Base-by-base conservation (phyloP, 2,329 filamentous ascomycete genomes). In the Aureobasidium namibiae region DNA sequence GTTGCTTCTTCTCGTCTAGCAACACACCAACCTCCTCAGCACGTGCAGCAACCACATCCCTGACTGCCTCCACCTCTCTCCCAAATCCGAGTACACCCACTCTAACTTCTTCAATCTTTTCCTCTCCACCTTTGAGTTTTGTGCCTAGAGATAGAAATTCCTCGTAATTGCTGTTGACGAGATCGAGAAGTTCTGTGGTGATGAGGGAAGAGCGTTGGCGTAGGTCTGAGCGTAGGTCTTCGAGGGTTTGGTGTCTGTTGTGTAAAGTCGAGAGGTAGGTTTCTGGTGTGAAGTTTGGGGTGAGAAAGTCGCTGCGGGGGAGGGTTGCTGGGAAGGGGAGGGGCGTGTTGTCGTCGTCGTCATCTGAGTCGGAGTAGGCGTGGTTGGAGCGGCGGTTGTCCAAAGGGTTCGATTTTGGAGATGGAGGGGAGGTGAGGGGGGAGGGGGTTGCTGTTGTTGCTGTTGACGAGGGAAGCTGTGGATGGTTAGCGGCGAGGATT, bases 121-220 rank as follows among this genome's bases (percentile, higher is more conserved):
- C 92, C 68, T 95, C 92, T 8, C 95, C 95, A 2, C 92, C 92
- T 57, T 84, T 83, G 44, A 99, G 76, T 66, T 90, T 89, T 48
- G 82, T 84, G 0, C 94, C 95, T 0, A 99, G 76, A 0, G 86
- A 86, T 4, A 99, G 74, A 67, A 99, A 99, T 60, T 92, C 88
- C 49, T 90, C 87, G 71, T 99, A 97, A 73, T 99, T 95, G 54
- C 87, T 83, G 70, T 99, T 99, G 65, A 99, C 94, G 8, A 99
- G 83, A 74, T 96, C 92, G 18, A 99, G 80, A 2, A 99, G 80
- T 75, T 99, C 94, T 63, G 87, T 84, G 67, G 86, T 89, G 62
- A 99, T 86, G 21, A 87, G 81, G 65, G 89, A 83, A 65, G 86
- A 89, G 56, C 95, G 82, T 61, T 91, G 84, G 45, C 92, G 86